phyloP scores from a whole-genome alignment of 176 grass and related monocot species.

The Carex cristatella region DNA sequence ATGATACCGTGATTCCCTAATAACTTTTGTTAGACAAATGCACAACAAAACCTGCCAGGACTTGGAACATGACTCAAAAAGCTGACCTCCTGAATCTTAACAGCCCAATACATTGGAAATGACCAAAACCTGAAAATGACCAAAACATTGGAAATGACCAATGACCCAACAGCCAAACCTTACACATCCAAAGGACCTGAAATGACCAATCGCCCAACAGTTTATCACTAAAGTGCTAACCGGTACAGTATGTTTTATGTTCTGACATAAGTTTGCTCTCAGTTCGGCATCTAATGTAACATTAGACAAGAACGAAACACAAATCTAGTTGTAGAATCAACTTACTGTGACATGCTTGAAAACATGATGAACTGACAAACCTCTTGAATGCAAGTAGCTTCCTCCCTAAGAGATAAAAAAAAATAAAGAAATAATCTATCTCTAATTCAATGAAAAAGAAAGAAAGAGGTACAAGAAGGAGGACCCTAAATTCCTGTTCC shows the following conservation, averaged over 20 bases:
- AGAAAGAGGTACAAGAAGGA: neutral
- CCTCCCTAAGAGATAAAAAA: slow-evolving; percentile 50
- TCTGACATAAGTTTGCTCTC: neutral
- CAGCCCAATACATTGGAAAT: neutral
- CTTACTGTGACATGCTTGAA: slow-evolving; percentile 85
- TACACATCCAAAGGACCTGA: neutral
- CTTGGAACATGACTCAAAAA: neutral
- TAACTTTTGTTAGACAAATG: neutral
- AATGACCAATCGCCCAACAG: neutral
- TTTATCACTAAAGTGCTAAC: neutral
- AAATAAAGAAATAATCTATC: slow-evolving; percentile 20
- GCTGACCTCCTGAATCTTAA: neutral
- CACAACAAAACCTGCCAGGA: neutral
- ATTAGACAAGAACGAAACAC: slow-evolving; percentile 14
- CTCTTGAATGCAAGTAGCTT: slow-evolving; percentile 80
- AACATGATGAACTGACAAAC: slow-evolving; percentile 68
- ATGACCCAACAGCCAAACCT: neutral
- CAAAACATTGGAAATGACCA: neutral
- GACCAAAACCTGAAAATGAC: neutral
- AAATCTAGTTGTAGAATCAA: slow-evolving; percentile 3
- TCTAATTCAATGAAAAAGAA: neutral
- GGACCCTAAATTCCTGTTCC: neutral
- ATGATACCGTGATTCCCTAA: neutral
- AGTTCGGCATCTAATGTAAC: neutral
- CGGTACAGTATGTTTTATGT: neutral